Evolutionary conservation across 2,329 filamentous ascomycete genomes (phyloP).

Genomic region (Verticillium nonalfalfae): DNA sequence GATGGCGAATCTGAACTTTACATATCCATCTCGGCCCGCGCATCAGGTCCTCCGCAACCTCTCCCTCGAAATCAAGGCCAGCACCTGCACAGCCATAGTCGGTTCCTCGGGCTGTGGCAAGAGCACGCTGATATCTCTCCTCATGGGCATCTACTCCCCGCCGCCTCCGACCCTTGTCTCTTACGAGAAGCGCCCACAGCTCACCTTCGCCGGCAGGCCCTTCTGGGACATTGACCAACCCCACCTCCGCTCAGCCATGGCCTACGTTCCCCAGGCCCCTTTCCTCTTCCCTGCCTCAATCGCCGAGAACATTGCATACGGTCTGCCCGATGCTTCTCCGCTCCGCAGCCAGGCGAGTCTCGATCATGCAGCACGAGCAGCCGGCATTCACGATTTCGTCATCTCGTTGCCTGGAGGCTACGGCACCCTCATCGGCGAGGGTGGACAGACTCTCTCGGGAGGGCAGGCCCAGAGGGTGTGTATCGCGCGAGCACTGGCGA

Average conservation of each 20-base stretch:
- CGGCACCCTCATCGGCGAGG: constrained; percentile 68
- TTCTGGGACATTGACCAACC: constrained; percentile 53
- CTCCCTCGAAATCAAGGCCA: constrained; percentile 56
- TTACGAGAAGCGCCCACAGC: constrained; percentile 15
- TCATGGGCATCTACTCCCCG: constrained; percentile 64
- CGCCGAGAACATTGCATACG: constrained; percentile 77
- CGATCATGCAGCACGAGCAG: constrained; percentile 44
- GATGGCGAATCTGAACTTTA: constrained; percentile 54
- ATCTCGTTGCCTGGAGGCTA: constrained; percentile 53
- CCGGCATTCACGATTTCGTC: constrained; percentile 73
- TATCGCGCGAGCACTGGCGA: constrained; percentile 72
- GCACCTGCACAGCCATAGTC: constrained; percentile 70
- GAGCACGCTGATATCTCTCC: constrained; percentile 70
- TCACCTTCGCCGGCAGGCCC: constrained; percentile 54
- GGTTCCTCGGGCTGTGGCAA: constrained; percentile 88
- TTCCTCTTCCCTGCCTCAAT: constrained; percentile 74
- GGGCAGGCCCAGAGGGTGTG: constrained; percentile 79
- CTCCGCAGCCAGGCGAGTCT: constrained; percentile 40
- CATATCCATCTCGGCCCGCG: constrained; percentile 56
- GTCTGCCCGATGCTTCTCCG: constrained; percentile 50
- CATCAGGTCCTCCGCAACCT: constrained; percentile 54
- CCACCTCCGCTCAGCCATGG: constrained; percentile 53
- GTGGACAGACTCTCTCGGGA: constrained; percentile 66
- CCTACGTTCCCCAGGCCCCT: constrained; percentile 65
- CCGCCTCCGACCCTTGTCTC: neutral